These are phyloP conservation scores for Talaromyces adpressus DNA, from an alignment of 495 filamentous ascomycete species.

Conservation along the genomic window DNA sequence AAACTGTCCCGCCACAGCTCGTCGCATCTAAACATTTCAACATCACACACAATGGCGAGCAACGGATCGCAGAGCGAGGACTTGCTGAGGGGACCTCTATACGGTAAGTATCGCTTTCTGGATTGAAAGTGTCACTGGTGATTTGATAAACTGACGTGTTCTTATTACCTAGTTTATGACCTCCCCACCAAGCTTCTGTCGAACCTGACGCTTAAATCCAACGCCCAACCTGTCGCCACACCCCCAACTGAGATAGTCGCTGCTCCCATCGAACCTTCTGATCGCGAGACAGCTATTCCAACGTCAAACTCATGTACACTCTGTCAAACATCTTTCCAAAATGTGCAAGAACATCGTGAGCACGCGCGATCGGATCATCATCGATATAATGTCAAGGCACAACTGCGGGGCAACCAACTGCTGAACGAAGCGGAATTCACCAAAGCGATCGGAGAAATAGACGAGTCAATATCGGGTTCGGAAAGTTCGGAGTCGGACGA, in stretches of 20 bases:
- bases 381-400: conserved; percentile 89
- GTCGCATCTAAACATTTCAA: not conserved
- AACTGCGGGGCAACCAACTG: conserved; percentile 58
- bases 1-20: not conserved
- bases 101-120: not conserved
- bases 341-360: conserved; percentile 71
- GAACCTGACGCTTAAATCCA: conserved; percentile 55
- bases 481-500: conserved; percentile 52
- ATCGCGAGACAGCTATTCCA: conserved; percentile 38
- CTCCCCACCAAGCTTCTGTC: conserved; percentile 70
- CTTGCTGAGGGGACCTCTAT: not conserved
- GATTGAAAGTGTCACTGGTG: not conserved
- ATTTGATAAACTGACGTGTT: conserved; percentile 14
- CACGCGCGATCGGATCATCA: conserved; percentile 92
- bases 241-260: conserved; percentile 17
- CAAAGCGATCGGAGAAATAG: conserved; percentile 70
- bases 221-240: conserved; percentile 23
- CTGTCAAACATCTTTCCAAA: conserved; percentile 62
- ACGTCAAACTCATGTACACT: conserved; percentile 75
- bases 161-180: conserved; percentile 61
- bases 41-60: not conserved
- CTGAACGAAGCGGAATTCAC: conserved; percentile 78
- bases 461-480: conserved; percentile 88
- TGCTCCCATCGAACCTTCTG: conserved; percentile 19
- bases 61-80: not conserved